phyloP scores from a whole-genome alignment of 208 protist species.

The Acanthamoeba triangularis region DNA sequence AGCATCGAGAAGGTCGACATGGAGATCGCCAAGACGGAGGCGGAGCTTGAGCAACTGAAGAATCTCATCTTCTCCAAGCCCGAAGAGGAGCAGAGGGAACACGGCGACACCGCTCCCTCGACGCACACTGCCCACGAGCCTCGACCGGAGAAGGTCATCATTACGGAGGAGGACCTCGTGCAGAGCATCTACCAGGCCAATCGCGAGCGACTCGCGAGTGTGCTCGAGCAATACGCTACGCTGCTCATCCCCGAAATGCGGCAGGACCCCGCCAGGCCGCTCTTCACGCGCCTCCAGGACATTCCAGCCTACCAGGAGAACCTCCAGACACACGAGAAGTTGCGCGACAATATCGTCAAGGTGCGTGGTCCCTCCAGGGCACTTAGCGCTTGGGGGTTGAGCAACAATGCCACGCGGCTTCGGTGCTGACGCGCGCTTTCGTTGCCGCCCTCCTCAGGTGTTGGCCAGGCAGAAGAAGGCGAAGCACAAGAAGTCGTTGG shows the following conservation, averaged over 20 bases:
- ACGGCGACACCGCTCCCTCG: not conserved
- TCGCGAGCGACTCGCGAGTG: conserved; percentile 42
- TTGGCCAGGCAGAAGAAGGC: conserved; percentile 46
- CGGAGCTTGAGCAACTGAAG: conserved; percentile 57
- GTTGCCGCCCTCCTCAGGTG: no score
- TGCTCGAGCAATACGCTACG: conserved; percentile 72
- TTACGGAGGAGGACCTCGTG: conserved; percentile 51
- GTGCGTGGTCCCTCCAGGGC: no score
- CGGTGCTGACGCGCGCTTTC: no score
- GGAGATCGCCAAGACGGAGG: conserved; percentile 75
- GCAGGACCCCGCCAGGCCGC: not conserved
- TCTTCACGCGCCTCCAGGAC: conserved; percentile 53
- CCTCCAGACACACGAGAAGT: conserved; percentile 58
- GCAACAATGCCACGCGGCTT: no score
- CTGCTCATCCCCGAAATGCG: conserved; percentile 74
- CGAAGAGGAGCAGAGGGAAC: conserved; percentile 41
- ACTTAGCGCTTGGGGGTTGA: no score
- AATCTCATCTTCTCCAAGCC: conserved; percentile 56
- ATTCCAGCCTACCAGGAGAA: conserved; percentile 67
- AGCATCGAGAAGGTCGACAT: conserved; percentile 78
- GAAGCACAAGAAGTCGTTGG: conserved; percentile 59
- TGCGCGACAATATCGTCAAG: conserved; percentile 51
- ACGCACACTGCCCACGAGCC: not conserved
- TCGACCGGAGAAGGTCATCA: conserved; percentile 29
- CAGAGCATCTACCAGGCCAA: conserved; percentile 72